These are phyloP conservation scores for Penicillium palitans DNA, from an alignment of 2,329 filamentous ascomycete species.

Conservation along the genomic window DNA sequence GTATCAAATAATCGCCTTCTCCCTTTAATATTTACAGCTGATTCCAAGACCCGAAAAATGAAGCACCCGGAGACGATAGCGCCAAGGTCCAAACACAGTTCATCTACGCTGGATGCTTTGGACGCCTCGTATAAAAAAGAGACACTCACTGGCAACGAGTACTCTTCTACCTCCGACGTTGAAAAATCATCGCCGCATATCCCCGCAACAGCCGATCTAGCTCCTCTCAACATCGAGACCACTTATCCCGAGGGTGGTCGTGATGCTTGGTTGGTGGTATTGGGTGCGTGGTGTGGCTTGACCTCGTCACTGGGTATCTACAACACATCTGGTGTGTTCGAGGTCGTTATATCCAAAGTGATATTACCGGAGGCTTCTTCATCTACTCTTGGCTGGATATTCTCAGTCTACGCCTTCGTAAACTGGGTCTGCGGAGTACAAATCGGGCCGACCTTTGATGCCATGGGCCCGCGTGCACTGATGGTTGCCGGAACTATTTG, in stretches of 20 bases:
- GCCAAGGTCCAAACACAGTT: not conserved
- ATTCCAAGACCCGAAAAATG: not conserved
- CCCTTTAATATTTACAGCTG: not conserved
- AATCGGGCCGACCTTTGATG: not conserved
- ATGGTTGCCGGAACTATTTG: not conserved
- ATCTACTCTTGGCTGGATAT: not conserved
- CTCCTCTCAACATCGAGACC: not conserved
- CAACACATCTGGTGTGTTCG: conserved; percentile 23
- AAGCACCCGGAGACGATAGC: not conserved
- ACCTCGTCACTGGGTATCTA: conserved; percentile 1
- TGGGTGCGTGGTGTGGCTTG: conserved; percentile 34
- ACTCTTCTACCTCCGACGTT: not conserved
- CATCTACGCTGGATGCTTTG: no score
- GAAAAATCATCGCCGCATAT: not conserved
- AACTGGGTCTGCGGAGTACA: not conserved
- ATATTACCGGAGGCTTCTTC: conserved; percentile 14
- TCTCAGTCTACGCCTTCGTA: not conserved
- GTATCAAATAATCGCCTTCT: not conserved
- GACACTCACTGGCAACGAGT: not conserved
- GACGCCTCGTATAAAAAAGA: not conserved
- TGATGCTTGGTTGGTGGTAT: conserved; percentile 19
- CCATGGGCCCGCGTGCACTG: not conserved
- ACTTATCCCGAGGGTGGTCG: not conserved
- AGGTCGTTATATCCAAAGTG: conserved; percentile 17
- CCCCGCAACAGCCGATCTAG: not conserved